Base-by-base conservation (phyloP, 805 yeast species). In the Spathaspora arborariae region DNA sequence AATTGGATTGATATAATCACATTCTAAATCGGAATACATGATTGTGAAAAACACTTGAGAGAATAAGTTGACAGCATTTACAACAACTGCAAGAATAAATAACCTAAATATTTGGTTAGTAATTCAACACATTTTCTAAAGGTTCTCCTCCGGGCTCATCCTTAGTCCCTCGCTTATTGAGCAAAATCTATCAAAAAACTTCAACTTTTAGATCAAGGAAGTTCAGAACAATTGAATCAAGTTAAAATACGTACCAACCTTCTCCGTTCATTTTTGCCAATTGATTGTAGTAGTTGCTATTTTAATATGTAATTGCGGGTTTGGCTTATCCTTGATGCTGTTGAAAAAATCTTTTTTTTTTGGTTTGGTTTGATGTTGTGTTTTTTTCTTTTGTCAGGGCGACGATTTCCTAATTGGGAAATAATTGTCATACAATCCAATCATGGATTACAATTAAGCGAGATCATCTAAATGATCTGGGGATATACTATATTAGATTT, bases 1-100 rank as follows among this genome's bases (percentile, higher is more conserved):
- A 64, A 92, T 89, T 47, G 98, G 98, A 68, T 92, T 94, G 72
- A 92, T 91, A 76, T 92, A 94, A 68, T 94, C 99, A 62, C 91
- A 84, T 69, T 88, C 98, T 67, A 91, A 78, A 70, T 91, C 98
- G 54, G 96, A 87, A 75, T 87, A 92, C 85, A 90, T 83, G 69
- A 91, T 90, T 42, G 97, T 89, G 79, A 91, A 91, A 68, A 87
- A 94, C 47, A 91, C 97, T 73, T 91, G 97, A 35, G 87, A 75
- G 63, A 92, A 90, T 70, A 92, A 76, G 76, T 87, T 89, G 57
- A 86, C 80, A 49, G 96, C 94, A 69, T 92, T 92, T 52, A 85
- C 76, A 49, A 91, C 63, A 39, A 91, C 96, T 8, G 96, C 88
- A 56, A 81, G 72, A 51, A 85, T 83, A 64, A 84, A 85, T 55